A percentile compares a stretch with the other conserved stretches of the same genome.
phyloP scores from a whole-genome alignment of 805 yeast genomes.

The Pichia phayaonensis region DNA sequence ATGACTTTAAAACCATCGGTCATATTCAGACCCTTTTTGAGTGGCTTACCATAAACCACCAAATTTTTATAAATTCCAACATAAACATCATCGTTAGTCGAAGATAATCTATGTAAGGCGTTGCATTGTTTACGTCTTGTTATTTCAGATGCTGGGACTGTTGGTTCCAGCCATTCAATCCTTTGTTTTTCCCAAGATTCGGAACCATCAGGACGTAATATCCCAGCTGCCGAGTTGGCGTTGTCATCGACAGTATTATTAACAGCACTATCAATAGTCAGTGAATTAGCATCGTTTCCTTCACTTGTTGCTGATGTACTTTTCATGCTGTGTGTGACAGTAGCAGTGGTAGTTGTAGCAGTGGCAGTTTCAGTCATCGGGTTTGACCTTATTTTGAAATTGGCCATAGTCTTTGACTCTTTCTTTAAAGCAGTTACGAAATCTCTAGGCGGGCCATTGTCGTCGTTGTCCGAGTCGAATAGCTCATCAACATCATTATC shows the following conservation, averaged over 20 bases:
- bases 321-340: neutral
- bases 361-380: neutral
- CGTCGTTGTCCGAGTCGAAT: slow-evolving; percentile 3
- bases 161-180: slow-evolving; percentile 53
- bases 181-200: slow-evolving; percentile 66
- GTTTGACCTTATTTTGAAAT: neutral
- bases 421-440: neutral
- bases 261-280: neutral
- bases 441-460: neutral
- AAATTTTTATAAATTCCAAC: slow-evolving; percentile 58
- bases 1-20: slow-evolving; percentile 64
- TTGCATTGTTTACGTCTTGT: slow-evolving; percentile 2
- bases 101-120: slow-evolving; percentile 29
- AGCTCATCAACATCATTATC: slow-evolving; percentile 2
- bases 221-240: neutral
- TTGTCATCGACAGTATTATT: neutral
- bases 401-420: neutral
- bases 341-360: neutral
- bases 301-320: neutral
- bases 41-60: slow-evolving; percentile 59
- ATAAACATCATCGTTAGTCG: slow-evolving; percentile 31
- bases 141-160: slow-evolving; percentile 6
- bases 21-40: slow-evolving; percentile 67
- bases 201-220: slow-evolving; percentile 22
- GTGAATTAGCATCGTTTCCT: neutral